phyloP scores from a whole-genome alignment of 306 rosid genomes.

The Gastrolobium bilobum region DNA sequence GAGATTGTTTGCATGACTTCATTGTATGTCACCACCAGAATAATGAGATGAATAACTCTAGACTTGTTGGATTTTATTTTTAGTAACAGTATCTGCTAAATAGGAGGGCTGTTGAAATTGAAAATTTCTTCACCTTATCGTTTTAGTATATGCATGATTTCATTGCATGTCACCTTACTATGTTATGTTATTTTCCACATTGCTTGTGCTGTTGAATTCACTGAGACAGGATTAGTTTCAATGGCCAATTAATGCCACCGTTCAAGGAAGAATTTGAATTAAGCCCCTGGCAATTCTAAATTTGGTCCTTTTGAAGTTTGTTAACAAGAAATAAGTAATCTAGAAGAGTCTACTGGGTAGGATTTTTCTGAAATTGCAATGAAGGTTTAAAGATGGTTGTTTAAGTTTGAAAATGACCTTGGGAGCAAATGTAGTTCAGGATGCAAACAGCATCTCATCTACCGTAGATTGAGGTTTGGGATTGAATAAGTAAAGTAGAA shows the following conservation, averaged over 20 bases:
- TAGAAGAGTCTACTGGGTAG: conserved; percentile 3
- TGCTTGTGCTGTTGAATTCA: background rate
- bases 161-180: background rate
- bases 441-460: background rate
- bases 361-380: conserved; percentile 14
- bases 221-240: conserved; percentile 22
- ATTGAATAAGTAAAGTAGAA: conserved; percentile 9
- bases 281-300: background rate
- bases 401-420: conserved; percentile 2
- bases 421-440: background rate
- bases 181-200: background rate
- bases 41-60: background rate
- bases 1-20: conserved; percentile 1
- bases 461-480: conserved; percentile 15
- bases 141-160: conserved; percentile 26
- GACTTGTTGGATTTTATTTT: conserved; percentile 19
- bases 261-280: background rate
- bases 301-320: conserved; percentile 8
- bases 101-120: background rate
- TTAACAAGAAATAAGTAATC: background rate
- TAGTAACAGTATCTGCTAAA: background rate
- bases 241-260: background rate
- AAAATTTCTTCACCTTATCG: background rate
- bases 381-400: background rate
- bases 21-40: background rate